A percentile compares a stretch with the other conserved stretches of the same genome.
Conservation (phyloP, 2,329 filamentous ascomycete species). For the Onygena corvina region DNA sequence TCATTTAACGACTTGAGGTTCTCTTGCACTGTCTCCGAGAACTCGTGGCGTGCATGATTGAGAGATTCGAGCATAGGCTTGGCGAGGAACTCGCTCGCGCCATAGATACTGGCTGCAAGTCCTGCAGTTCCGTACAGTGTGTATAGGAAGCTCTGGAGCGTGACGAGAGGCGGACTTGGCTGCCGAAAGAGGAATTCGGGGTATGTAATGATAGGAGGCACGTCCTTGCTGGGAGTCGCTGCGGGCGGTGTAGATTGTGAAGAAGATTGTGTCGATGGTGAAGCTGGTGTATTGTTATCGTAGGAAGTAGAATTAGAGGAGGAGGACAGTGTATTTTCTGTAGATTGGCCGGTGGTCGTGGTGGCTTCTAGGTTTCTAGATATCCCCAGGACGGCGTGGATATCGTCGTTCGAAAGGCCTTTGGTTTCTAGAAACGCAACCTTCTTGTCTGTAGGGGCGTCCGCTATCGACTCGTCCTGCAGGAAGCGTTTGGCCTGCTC, state of each 20-base stretch:
- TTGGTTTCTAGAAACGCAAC: slow-evolving; percentile 65
- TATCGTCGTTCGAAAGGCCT: slow-evolving; percentile 55
- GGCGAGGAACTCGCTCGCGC: slow-evolving; percentile 47
- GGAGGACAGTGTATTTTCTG: slow-evolving; percentile 1
- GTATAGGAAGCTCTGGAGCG: slow-evolving; percentile 43
- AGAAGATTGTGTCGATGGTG: not conserved
- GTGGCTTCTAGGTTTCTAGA: slow-evolving; percentile 25
- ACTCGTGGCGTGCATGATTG: slow-evolving; percentile 45
- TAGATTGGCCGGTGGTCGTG: slow-evolving; percentile 10
- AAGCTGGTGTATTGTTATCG: not conserved
- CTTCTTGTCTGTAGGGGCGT: slow-evolving; percentile 60
- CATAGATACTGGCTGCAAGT: slow-evolving; percentile 45
- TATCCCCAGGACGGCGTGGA: slow-evolving; percentile 51
- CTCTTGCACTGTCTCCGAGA: slow-evolving; percentile 40
- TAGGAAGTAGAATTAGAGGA: not conserved
- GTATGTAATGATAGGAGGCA: slow-evolving; percentile 54
- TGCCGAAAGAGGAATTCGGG: slow-evolving; percentile 52
- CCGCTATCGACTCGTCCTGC: slow-evolving; percentile 57
- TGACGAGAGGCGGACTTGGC: slow-evolving; percentile 48
- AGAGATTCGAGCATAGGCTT: slow-evolving; percentile 47
- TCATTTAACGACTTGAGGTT: slow-evolving; percentile 46
- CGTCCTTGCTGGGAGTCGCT: slow-evolving; percentile 15
- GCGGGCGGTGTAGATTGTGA: slow-evolving; percentile 9
- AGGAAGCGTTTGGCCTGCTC: slow-evolving; percentile 67
- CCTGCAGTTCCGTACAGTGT: slow-evolving; percentile 47